These are phyloP conservation scores for Colletotrichum eleusines DNA, from an alignment of 2,329 filamentous ascomycete species.

Conservation along the genomic window DNA sequence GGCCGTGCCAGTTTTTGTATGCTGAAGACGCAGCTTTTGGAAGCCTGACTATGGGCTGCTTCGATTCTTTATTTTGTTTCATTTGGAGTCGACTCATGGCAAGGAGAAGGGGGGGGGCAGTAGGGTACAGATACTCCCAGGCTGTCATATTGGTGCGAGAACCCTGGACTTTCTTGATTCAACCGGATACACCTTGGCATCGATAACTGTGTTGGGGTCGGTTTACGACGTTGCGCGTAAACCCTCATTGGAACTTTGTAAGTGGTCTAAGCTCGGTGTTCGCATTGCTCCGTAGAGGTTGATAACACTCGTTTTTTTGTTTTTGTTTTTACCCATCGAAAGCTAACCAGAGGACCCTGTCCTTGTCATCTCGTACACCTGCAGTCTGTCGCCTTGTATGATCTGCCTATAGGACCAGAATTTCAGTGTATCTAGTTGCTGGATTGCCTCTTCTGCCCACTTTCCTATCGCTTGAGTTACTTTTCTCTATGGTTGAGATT, in stretches of 20 bases:
- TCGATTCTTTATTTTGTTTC: neutral
- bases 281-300: neutral
- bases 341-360: neutral
- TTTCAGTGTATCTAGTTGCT: no score
- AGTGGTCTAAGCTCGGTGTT: neutral
- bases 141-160: neutral
- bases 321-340: conserved; percentile 6
- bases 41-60: neutral
- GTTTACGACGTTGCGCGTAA: conserved; percentile 13
- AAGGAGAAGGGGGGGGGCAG: neutral
- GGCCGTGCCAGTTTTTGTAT: neutral
- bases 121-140: neutral
- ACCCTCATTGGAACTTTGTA: conserved; percentile 18
- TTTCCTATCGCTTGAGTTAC: no score
- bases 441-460: no score
- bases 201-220: conserved; percentile 8
- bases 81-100: no score
- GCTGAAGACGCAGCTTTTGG: neutral
- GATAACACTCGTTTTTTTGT: neutral
- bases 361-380: neutral
- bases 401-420: no score
- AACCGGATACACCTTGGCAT: conserved; percentile 7
- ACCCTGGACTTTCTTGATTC: neutral
- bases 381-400: neutral
- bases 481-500: no score